A percentile compares a stretch with the other conserved stretches of the same genome.
Evolutionary conservation across 208 protist genomes (phyloP).

Genomic region (Kentomonas sorsogonicus): DNA sequence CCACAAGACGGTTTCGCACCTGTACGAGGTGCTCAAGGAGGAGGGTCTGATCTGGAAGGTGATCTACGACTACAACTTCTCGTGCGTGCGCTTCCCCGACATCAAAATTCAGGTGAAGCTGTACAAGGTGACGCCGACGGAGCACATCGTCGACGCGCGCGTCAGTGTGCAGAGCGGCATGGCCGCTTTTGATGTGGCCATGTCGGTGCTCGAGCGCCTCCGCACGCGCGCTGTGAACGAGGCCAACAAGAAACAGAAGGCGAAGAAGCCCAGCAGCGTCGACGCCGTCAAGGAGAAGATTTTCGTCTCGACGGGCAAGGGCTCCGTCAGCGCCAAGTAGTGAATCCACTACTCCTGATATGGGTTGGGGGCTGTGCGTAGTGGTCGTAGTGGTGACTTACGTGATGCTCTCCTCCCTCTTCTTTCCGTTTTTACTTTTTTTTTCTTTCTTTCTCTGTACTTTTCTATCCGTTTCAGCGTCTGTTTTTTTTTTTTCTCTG

Average conservation of each 20-base stretch:
- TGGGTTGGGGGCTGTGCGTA: too few relatives aligned
- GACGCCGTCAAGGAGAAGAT: neutral
- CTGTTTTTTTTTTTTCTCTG: too few relatives aligned
- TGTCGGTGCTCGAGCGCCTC: constrained; percentile 60
- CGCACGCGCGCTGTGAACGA: constrained; percentile 34
- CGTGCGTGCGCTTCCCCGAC: constrained; percentile 56
- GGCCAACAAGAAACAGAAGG: constrained; percentile 10
- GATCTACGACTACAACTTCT: constrained; percentile 75
- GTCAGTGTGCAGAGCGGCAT: constrained; percentile 71
- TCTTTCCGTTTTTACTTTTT: neutral
- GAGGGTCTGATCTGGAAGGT: constrained; percentile 71
- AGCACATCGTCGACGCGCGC: constrained; percentile 75
- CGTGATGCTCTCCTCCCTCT: neutral
- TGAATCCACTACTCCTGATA: too few relatives aligned
- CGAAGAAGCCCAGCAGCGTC: constrained; percentile 1
- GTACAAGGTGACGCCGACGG: constrained; percentile 50
- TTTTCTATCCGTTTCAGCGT: neutral
- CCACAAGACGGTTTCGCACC: constrained; percentile 30
- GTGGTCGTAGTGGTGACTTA: too few relatives aligned
- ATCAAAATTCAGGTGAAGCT: constrained; percentile 81
- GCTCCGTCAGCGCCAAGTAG: neutral
- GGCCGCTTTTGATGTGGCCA: constrained; percentile 42
- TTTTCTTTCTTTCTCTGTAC: neutral
- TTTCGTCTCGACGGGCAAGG: constrained; percentile 1
- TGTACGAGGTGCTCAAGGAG: constrained; percentile 63